Base-by-base conservation (phyloP, 2,329 filamentous ascomycete genomes). In the Scopulariopsis brevicaulis region DNA sequence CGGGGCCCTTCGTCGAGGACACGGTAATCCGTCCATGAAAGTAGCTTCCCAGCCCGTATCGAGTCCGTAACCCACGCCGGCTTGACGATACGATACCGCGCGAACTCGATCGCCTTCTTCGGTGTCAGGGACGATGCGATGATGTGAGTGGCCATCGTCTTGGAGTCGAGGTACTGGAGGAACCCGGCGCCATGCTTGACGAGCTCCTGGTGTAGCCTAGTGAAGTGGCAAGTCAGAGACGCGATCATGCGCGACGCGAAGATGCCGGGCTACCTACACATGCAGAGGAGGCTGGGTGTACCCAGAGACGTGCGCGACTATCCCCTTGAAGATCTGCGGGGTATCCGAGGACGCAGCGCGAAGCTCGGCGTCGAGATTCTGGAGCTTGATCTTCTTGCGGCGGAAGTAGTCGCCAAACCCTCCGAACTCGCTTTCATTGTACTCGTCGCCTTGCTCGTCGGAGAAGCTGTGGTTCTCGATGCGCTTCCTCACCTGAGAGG, bases 41-140 rank as follows among this genome's bases (percentile, higher is more conserved):
- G 75, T 52, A 96, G 72, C 65, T 82, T 87, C 6, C 90, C 90
- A 7, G 89, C 89, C 59, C 83, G 78, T 53, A 97, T 83, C 61
- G 92, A 96, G 64, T 99, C 93, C 15, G 90, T 86, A 3, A 99
- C 82, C 94, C 94, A 99, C 22, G 90, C 85, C 1, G 94, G 94
- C 70, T 94, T 96, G 55, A 96, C 94, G 43, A 99, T 89, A 53
- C 93, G 84, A 70, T 97, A 96, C 62, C 83, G 84, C 57, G 78
- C 81, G 67, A 96, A 96, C 63, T 99, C 94, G 57, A 93, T 83
- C 32, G 84, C 84, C 71, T 99, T 99, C 74, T 96, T 97, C 0
- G 90, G 92, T 0, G 94, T 94, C 24, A 99, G 75, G 57, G 83
- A 87, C 56, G 90, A 93, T 3, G 93, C 92, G 64, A 99, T 91